phyloP scores from a whole-genome alignment of 805 yeast genomes.

The Ascoidea tarda region DNA sequence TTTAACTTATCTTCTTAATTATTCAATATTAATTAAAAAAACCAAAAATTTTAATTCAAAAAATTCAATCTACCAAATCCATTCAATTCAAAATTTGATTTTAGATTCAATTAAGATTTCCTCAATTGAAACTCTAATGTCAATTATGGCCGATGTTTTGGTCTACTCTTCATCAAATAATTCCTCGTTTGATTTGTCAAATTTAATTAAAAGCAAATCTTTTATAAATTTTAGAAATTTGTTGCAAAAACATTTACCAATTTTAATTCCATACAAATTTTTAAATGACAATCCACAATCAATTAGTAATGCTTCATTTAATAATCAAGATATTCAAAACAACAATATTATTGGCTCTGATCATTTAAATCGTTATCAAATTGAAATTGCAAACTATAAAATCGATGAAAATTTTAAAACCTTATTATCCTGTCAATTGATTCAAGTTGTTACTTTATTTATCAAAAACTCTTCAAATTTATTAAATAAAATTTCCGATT shows the following conservation, averaged over 20 bases:
- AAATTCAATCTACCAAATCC: not conserved
- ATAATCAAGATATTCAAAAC: no score
- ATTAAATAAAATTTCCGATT: conserved; percentile 18
- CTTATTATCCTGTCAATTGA: conserved; percentile 11
- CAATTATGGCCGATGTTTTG: conserved; percentile 19
- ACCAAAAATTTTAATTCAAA: no score
- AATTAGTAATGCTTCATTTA: not conserved
- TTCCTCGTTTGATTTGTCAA: not conserved
- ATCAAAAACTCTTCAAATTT: conserved; percentile 22
- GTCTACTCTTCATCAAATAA: conserved; percentile 1
- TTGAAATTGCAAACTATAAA: not conserved
- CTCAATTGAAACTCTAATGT: conserved; percentile 20
- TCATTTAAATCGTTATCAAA: no score
- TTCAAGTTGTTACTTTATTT: conserved; percentile 15
- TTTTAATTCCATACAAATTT: not conserved
- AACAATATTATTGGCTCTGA: not conserved
- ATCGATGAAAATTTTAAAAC: conserved; percentile 1
- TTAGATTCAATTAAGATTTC: not conserved
- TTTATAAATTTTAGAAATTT: conserved; percentile 13
- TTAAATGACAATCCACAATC: not conserved
- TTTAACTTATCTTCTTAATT: not conserved
- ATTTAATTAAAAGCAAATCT: conserved; percentile 1
- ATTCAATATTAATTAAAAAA: not conserved
- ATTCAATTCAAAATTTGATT: not conserved
- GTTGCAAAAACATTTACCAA: conserved; percentile 17